Evolutionary conservation across 2,329 filamentous ascomycete genomes (phyloP).

Genomic region (Lachnellula willkommii): DNA sequence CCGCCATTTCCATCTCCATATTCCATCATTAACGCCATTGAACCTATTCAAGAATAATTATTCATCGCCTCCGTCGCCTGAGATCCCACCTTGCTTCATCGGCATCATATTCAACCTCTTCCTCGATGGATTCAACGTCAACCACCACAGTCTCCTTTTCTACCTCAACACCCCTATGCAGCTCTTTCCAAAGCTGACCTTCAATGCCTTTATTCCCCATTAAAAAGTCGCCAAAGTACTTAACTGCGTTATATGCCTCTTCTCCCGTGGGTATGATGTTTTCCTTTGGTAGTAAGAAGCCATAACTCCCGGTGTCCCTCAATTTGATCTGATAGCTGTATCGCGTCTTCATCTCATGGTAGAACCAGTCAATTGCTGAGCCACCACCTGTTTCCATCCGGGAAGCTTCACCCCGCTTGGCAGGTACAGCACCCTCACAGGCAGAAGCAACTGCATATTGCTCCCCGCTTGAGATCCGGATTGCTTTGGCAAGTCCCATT

Average conservation of each 20-base stretch:
- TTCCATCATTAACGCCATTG: not conserved
- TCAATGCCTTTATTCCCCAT: constrained; percentile 65
- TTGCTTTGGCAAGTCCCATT: constrained; percentile 81
- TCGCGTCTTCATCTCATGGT: constrained; percentile 73
- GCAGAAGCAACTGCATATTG: constrained; percentile 74
- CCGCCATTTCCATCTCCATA: not conserved
- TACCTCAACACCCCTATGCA: not conserved
- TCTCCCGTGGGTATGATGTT: constrained; percentile 86
- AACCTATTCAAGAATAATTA: not conserved
- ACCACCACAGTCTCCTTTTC: not conserved
- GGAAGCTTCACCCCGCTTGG: constrained; percentile 27
- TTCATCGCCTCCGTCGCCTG: constrained; percentile 15
- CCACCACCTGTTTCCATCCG: constrained; percentile 73
- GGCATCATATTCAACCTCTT: constrained; percentile 11
- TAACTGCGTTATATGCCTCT: constrained; percentile 76
- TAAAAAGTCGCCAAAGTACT: constrained; percentile 78
- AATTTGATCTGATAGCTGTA: constrained; percentile 95
- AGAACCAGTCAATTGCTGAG: constrained; percentile 91
- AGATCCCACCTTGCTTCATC: constrained; percentile 26
- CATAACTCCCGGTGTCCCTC: constrained; percentile 87
- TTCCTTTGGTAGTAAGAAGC: constrained; percentile 81
- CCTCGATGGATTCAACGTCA: not conserved
- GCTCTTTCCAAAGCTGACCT: constrained; percentile 27
- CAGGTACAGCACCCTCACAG: constrained; percentile 68
- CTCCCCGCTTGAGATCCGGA: constrained; percentile 73